phyloP scores from a whole-genome alignment of 2,329 filamentous ascomycete genomes.

The Chaetomiaceae sp. region DNA sequence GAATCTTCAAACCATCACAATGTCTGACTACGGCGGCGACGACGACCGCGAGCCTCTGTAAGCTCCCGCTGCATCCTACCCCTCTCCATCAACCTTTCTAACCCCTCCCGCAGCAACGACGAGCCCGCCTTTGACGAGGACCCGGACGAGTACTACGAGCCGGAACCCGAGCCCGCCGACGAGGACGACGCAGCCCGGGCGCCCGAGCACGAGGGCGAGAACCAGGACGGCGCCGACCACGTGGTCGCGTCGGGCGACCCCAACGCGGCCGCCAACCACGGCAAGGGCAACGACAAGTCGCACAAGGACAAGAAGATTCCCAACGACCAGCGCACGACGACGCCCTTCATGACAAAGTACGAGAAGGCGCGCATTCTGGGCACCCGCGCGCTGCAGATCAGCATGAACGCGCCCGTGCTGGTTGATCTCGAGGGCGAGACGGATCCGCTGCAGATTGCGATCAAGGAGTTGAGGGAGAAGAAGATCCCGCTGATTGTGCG shows the following conservation, averaged over 20 bases:
- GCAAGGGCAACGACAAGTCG: slow-evolving; percentile 51
- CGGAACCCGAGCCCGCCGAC: slow-evolving; percentile 51
- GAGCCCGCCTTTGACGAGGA: slow-evolving; percentile 71
- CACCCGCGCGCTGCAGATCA: slow-evolving; percentile 91
- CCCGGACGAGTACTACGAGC: slow-evolving; percentile 55
- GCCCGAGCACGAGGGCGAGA: slow-evolving; percentile 49
- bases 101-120: slow-evolving; percentile 49
- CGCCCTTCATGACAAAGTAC: slow-evolving; percentile 99
- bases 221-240: slow-evolving; percentile 56
- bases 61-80: slow-evolving; percentile 2
- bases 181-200: slow-evolving; percentile 49
- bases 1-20: slow-evolving; percentile 30
- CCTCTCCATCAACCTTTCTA: not conserved
- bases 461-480: slow-evolving; percentile 96
- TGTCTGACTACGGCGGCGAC: slow-evolving; percentile 72
- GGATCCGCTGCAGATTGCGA: slow-evolving; percentile 92
- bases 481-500: slow-evolving; percentile 96
- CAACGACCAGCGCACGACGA: slow-evolving; percentile 82
- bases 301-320: slow-evolving; percentile 83
- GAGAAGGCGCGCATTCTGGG: slow-evolving; percentile 90
- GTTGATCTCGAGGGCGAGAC: slow-evolving; percentile 97
- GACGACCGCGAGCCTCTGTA: slow-evolving; percentile 49
- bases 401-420: slow-evolving; percentile 95
- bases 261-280: slow-evolving; percentile 52
- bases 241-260: slow-evolving; percentile 56